Base-by-base conservation (phyloP, 78 protist genomes). In the Pigoraptor vietnamica region DNA sequence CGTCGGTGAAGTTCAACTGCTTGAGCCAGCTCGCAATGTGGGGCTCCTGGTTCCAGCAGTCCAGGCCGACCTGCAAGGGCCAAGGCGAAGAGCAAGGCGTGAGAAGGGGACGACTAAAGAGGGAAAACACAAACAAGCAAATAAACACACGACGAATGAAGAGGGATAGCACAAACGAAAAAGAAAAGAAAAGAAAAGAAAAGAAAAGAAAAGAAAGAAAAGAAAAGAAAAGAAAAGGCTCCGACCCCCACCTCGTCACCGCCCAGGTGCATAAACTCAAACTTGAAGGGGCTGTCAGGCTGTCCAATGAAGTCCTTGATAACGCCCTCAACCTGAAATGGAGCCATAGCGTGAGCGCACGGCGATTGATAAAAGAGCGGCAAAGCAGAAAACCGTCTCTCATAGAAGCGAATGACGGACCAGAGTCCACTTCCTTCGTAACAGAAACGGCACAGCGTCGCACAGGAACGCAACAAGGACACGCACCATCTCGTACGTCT, bases 1-100 rank as follows among this genome's bases (percentile, higher is more conserved):
- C 88, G 0, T 86, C 88, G n/a, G 91, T 55, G 38, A 37, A 37
- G 35, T 33, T 25, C 25, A 39, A 33, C 86, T 2, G 84, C 21
- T 1, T 0, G 34, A 96, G 37, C 96, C 94, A 95, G n/a, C 1
- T 1, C 35, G 1, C 0, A 48, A 96, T 37, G 2, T 14, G 6
- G 1, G 89, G 90, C 24, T 37, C 0, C 82, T 0, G 0, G 25
- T 32, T 9, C 98, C 98, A 97, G 94, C 97, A 97, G 81, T 0
- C 1, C 23, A 93, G 83, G 94, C 91, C 34, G 87, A 96, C 95
- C 67, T 48, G 67, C n/a, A n/a, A n/a, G n/a, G n/a, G n/a, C n/a
- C n/a, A n/a, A n/a, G n/a, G n/a, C n/a, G n/a, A n/a, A n/a, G n/a
- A n/a, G n/a, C n/a, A n/a, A n/a, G n/a, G n/a, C n/a, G n/a, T 48